A percentile compares a stretch with the other conserved stretches of the same genome.
phyloP scores from a whole-genome alignment of 306 rosid species.

The Abrus precatorius region DNA sequence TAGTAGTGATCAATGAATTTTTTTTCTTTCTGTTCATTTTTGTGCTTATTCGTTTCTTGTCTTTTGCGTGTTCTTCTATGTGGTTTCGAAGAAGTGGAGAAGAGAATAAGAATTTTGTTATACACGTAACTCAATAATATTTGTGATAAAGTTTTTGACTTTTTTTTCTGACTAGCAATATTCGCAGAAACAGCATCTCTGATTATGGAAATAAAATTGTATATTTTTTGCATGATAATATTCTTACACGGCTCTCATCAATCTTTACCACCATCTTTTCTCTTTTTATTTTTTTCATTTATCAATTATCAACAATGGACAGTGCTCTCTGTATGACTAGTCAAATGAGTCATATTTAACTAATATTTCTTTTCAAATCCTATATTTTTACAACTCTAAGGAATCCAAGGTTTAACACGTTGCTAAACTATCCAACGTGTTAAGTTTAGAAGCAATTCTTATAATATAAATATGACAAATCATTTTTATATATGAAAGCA shows the following conservation, averaged over 20 bases:
- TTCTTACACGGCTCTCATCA: background rate
- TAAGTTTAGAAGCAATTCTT: background rate
- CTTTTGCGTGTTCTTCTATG: background rate
- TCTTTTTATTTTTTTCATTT: background rate
- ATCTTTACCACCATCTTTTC: background rate
- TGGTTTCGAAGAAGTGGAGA: slow-evolving; percentile 14
- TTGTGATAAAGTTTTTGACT: background rate
- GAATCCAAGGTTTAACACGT: background rate
- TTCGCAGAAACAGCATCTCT: slow-evolving; percentile 11
- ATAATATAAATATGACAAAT: too few relatives aligned
- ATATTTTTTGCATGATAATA: slow-evolving; percentile 1
- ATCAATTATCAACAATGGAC: background rate
- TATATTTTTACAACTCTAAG: background rate
- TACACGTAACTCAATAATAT: slow-evolving; percentile 16
- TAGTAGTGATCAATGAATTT: slow-evolving; percentile 45
- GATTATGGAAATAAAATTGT: background rate
- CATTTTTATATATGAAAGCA: too few relatives aligned
- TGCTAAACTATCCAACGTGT: background rate
- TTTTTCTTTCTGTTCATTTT: slow-evolving; percentile 18
- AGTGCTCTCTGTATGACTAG: background rate
- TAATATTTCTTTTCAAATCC: background rate
- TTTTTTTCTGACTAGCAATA: slow-evolving; percentile 7
- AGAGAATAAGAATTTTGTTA: slow-evolving; percentile 35
- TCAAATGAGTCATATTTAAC: background rate
- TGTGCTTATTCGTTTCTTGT: slow-evolving; percentile 49